Conservation (phyloP, 1,139 yeast species). For the Yamadazyma kanchanaburiensis region DNA sequence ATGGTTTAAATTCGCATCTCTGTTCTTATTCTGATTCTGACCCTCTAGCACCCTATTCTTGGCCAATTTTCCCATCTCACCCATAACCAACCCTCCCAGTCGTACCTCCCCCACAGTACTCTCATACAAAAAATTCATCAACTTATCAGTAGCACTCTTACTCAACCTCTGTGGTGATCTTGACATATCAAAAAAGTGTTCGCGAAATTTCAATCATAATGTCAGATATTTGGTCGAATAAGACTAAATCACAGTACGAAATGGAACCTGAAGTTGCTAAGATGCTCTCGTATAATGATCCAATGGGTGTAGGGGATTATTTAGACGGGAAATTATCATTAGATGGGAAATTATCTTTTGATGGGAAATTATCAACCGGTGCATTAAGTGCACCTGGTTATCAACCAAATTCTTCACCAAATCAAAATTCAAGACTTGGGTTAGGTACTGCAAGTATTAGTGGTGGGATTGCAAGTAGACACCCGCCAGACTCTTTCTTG, state of each 20-base stretch:
- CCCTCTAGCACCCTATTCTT: no score
- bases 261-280: conserved; percentile 15
- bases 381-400: conserved; percentile 43
- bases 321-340: conserved; percentile 17
- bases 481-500: conserved; percentile 50
- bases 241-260: conserved; percentile 11
- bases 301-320: conserved; percentile 6
- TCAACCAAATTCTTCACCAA: conserved; percentile 7
- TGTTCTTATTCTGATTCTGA: no score
- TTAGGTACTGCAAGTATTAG: conserved; percentile 63
- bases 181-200: background rate
- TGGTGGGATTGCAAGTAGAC: conserved; percentile 53
- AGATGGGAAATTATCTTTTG: conserved; percentile 45
- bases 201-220: conserved; percentile 2
- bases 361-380: conserved; percentile 43
- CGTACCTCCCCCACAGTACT: background rate
- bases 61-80: no score
- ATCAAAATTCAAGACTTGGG: conserved; percentile 20
- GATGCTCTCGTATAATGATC: conserved; percentile 13
- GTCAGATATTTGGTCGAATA: conserved; percentile 16
- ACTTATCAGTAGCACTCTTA: background rate
- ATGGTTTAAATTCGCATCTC: no score
- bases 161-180: background rate
- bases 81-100: background rate
- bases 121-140: background rate